phyloP scores from a whole-genome alignment of 306 rosid genomes.

The Prunus mira region DNA sequence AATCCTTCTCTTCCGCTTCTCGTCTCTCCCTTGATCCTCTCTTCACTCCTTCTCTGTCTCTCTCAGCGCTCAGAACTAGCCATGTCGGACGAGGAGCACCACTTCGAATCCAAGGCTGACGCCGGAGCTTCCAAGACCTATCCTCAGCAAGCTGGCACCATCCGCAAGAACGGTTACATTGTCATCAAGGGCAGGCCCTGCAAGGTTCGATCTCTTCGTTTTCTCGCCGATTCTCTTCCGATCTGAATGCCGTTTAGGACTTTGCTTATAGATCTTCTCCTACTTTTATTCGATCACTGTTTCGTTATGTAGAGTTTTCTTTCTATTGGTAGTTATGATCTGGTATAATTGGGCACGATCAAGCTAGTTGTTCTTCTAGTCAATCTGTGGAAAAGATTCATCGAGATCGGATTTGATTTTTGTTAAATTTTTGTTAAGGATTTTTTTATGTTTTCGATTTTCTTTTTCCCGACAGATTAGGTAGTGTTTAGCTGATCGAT shows the following conservation, averaged over 20 bases:
- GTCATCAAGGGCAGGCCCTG: conserved; percentile 87
- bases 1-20: not conserved
- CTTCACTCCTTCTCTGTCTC: not conserved
- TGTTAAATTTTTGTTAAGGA: not conserved
- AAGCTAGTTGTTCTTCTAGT: no score
- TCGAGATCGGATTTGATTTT: not conserved
- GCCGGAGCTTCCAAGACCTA: conserved; percentile 97
- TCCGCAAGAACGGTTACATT: conserved; percentile 91
- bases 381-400: not conserved
- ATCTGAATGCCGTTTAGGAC: not conserved
- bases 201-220: conserved; percentile 51
- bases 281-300: not conserved
- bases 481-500: not conserved
- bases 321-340: not conserved
- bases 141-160: conserved; percentile 97
- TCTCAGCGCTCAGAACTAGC: conserved; percentile 1
- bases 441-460: not conserved
- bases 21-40: not conserved
- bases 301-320: not conserved
- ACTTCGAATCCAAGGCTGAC: conserved; percentile 92
- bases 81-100: conserved; percentile 99
- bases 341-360: no score
- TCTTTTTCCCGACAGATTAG: not conserved
- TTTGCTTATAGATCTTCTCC: not conserved
- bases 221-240: not conserved